Evolutionary conservation across 1,139 yeast species (phyloP), one percentile per base, ranked within the genome.

Genomic region (Sugiyamaella castrensis): DNA sequence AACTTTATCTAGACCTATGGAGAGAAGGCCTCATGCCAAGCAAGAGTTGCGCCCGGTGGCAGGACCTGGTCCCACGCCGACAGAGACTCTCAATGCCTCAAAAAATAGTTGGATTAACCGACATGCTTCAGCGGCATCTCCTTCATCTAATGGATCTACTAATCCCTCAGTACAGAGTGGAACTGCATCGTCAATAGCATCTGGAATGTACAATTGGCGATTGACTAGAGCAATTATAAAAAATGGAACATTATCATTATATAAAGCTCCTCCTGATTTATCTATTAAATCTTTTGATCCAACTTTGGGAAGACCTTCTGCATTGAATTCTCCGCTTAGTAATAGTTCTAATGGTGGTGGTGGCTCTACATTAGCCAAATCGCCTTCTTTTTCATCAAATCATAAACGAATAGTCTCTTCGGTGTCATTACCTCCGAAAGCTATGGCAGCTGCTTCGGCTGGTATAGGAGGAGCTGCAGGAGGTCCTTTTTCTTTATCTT

Each of bases 231-330:
- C 68, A 1, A 56, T 57, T n/a, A 53, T 68, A 11, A 56, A 54
- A 33, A 64, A 66, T 38, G 68, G 67, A 33, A 43, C 48, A 11
- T 56, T 68, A 11, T 42, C 52, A 15, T 53, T 68, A 13, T 64
- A 57, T 53, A 61, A 60, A 50, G 65, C 69, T 4, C 66, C 70
- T n/a, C 49, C 66, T 6, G 68, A 63, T 28, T 39, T 65, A 24
- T 56, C 52, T 2, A 54, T 61, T 36, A 57, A 57, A 35, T 49
- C 59, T n/a, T 62, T 62, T 48, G 69, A 65, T 40, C 53, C 62
- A 15, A 50, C 56, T 2, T 37, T 58, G 36, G 45, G 36, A 10
- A 35, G 55, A 15, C 46, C 57, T 37, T 27, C 43, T 28, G 30
- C 46, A 4, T 24, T 34, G 4, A 24, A 41, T 12, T 24, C 37